Evolutionary conservation across 192 early-diverging fungal genomes (phyloP), one percentile per base, ranked within the genome.

Genomic region (Dissophora ornata): DNA sequence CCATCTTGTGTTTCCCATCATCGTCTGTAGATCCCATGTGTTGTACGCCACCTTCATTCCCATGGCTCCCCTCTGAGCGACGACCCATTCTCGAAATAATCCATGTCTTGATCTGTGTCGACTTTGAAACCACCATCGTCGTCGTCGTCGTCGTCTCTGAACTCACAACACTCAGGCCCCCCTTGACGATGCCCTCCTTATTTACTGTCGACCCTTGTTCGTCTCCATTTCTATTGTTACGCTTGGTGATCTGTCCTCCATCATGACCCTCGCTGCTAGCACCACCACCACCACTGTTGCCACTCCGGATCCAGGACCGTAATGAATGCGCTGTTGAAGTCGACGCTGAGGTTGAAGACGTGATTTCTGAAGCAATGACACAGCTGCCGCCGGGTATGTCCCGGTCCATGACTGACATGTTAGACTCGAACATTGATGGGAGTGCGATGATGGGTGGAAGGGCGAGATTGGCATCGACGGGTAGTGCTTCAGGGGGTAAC

Each of bases 401-500:
- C 28, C 69, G 69, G 15, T 62, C 59, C 7, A 26, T 2, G 5
- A 62, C 22, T 10, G 34, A 38, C 24, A 24, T 38, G 15, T 34
- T 18, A 2, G 58, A 36, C 34, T 65, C 56, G 24, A 53, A 28
- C 12, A 57, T 25, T 0, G 70, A 48, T 4, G 70, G 70, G 44
- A 66, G 57, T 15, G 63, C 12, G 19, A 66, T 21, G 2, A 61
- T 32, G 3, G 71, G 62, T 26, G 62, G 71, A 7, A 75, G 32
- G 18, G 63, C 18, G 5, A 61, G 3, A 6, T 34, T 46, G 1
- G 71, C 42, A 48, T 61, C 71, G 25, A 67, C 71, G 1, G 71
- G 50, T 0, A 42, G 62, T 32, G 62, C 48, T 16, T 75, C 71
- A 1, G 71, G 71, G 16, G 71, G 71, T 16, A 75, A 38, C 51